These are phyloP conservation scores for Bryum argenteum DNA, from an alignment of 225 moss, liverwort and hornwort species.

Conservation along the genomic window DNA sequence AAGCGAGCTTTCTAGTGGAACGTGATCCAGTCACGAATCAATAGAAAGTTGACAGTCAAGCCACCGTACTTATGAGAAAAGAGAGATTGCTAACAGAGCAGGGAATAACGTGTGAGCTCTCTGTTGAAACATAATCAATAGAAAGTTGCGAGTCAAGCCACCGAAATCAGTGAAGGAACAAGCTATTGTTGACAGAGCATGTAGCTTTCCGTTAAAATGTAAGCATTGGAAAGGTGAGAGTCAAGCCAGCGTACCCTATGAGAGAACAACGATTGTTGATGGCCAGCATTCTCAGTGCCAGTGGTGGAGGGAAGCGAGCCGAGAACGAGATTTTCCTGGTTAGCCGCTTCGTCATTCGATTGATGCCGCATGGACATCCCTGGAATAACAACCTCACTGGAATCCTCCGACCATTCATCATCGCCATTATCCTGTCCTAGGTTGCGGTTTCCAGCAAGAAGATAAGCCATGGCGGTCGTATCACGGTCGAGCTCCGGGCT, in stretches of 20 bases:
- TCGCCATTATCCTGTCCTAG: slow-evolving; percentile 44
- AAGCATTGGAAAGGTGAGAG: neutral
- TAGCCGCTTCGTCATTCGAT: slow-evolving; percentile 31
- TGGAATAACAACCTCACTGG: slow-evolving; percentile 52
- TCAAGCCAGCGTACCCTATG: slow-evolving; percentile 29
- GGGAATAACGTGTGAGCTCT: too few relatives aligned
- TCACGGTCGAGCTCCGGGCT: slow-evolving; percentile 66
- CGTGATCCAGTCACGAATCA: neutral
- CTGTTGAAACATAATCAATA: too few relatives aligned
- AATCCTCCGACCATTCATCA: slow-evolving; percentile 75
- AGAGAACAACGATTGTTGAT: slow-evolving; percentile 35
- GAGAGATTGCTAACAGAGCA: too few relatives aligned
- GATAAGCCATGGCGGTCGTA: slow-evolving; percentile 76
- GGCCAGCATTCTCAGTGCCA: slow-evolving; percentile 28
- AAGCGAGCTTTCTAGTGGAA: neutral
- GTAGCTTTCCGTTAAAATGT: too few relatives aligned
- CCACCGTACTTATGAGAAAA: too few relatives aligned
- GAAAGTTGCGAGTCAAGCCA: neutral
- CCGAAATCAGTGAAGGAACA: too few relatives aligned
- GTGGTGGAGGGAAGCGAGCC: slow-evolving; percentile 29
- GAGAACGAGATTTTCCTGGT: slow-evolving; percentile 39
- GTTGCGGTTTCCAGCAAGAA: slow-evolving; percentile 63
- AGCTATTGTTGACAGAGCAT: too few relatives aligned
- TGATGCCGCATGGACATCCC: slow-evolving; percentile 50
- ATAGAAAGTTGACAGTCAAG: neutral